Conservation (phyloP, 2,329 filamentous ascomycete genomes). For the Thermoascus crustaceus region DNA sequence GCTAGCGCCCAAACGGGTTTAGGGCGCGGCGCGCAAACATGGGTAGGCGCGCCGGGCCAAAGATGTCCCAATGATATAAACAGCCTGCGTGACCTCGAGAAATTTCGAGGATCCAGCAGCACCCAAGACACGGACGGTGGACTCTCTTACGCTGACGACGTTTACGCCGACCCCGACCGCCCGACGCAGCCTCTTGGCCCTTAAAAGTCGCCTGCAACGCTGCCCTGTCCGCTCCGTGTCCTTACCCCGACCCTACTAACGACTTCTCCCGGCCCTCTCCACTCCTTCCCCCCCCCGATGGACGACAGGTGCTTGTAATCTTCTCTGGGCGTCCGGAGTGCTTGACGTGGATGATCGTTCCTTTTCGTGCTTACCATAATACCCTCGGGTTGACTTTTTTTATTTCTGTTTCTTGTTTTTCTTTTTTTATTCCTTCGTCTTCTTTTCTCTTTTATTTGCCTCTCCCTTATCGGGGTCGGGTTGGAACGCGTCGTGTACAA, state of each 20-base stretch:
- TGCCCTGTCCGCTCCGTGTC: not conserved
- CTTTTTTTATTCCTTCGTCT: conserved; percentile 7
- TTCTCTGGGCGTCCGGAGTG: not conserved
- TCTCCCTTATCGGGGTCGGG: conserved; percentile 2
- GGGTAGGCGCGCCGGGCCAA: conserved; percentile 31
- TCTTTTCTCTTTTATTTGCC: conserved; percentile 2
- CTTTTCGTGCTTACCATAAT: no score
- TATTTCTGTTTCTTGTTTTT: conserved; percentile 10
- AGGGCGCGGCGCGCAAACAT: conserved; percentile 31
- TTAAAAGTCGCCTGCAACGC: not conserved
- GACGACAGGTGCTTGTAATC: not conserved
- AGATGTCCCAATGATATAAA: conserved; percentile 40
- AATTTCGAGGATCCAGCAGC: conserved; percentile 13
- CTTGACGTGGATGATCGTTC: conserved; percentile 9
- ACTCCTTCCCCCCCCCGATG: not conserved
- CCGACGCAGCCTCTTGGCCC: no score
- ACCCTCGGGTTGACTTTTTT: no score
- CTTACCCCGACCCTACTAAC: not conserved
- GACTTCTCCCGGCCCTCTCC: not conserved
- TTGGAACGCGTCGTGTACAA: not conserved
- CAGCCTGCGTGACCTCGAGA: conserved; percentile 38
- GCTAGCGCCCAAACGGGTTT: conserved; percentile 20
- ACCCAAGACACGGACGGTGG: conserved; percentile 3
- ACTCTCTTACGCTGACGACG: no score
- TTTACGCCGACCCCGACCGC: no score